Base-by-base conservation (phyloP, 352 stramenopile species). In the Pythium chondricola region DNA sequence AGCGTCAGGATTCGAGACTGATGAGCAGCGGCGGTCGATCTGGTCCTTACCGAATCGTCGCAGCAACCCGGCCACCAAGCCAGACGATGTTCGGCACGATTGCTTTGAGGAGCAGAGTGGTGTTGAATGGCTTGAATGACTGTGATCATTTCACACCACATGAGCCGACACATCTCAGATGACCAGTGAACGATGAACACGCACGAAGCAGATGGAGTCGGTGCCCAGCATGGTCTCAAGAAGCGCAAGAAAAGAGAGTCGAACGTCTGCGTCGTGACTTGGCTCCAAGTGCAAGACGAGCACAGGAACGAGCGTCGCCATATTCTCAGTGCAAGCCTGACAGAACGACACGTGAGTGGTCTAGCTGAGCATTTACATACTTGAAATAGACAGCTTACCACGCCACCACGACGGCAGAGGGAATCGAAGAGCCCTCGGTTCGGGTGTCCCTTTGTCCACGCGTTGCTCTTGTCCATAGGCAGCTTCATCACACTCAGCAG, bases 71-170 rank as follows among this genome's bases (percentile, higher is more conserved):
- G 17, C 85, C 88, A 20, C 76, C 86, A 50, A 78, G 76, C 85
- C 88, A 97, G 21, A 95, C 82, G 29, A 95, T 87, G 65, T 95
- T 97, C 10, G 88, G 85, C 20, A 90, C 78, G 33, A 97, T 87
- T 36, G 71, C 69, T 39, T 90, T 83, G 31, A 86, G 58, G 20
- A 97, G 48, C 18, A 94, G 45, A 20, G 52, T 11, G 13, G 61
- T 63, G 36, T 65, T 84, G 50, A 79, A 90, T 13, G 71, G 63
- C 44, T 77, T 69, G 42, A 93, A 85, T 0, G 75, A 53, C 82
- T 93, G 36, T 6, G 20, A n/a, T n/a, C n/a, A n/a, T n/a, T n/a
- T n/a, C n/a, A n/a, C n/a, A n/a, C 6, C 16, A 37, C 25, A 31
- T 9, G 18, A 29, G 32, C 17, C 18, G 40, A 29, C 20, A 41